These are phyloP conservation scores for Calonectria leucothoes DNA, from an alignment of 2,329 filamentous ascomycete genomes.

Conservation along the genomic window DNA sequence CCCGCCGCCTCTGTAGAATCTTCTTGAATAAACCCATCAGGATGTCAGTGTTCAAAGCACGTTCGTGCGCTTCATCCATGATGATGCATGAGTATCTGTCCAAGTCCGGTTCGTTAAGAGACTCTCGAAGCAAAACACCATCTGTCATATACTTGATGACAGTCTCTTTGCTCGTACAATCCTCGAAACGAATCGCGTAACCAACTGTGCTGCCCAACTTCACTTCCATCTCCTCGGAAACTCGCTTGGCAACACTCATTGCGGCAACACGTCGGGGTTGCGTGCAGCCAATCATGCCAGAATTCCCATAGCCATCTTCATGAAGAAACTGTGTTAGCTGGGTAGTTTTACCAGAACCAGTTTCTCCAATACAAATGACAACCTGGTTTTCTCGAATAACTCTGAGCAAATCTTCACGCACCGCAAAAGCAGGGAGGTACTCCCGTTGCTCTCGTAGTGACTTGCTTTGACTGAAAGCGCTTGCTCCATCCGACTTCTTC, in stretches of 20 bases:
- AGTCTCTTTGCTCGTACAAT: constrained; percentile 96
- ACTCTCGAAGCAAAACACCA: constrained; percentile 92
- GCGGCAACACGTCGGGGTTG: constrained; percentile 96
- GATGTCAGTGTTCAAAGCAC: constrained; percentile 96
- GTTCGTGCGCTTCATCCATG: constrained; percentile 99
- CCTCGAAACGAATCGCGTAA: constrained; percentile 98
- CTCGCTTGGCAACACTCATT: constrained; percentile 99
- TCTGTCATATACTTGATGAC: constrained; percentile 99
- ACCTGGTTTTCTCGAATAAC: constrained; percentile 98
- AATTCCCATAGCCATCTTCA: constrained; percentile 91
- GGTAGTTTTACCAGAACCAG: constrained; percentile 96
- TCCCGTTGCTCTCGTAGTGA: constrained; percentile 91
- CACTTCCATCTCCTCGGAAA: constrained; percentile 98
- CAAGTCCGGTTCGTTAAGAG: constrained; percentile 89
- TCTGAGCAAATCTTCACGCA: constrained; percentile 89
- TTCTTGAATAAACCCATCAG: constrained; percentile 99
- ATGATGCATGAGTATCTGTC: constrained; percentile 98
- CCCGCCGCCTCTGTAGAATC: constrained; percentile 86
- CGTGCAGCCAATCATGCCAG: constrained; percentile 94
- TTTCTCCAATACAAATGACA: constrained; percentile 95
- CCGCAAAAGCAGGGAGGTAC: constrained; percentile 94
- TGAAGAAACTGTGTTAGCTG: constrained; percentile 96
- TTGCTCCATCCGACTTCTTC: constrained; percentile 87
- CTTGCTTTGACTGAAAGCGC: constrained; percentile 93
- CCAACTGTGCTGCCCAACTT: constrained; percentile 88